Conservation (phyloP, 306 rosid genomes). For the Vachellia pachyceras region DNA sequence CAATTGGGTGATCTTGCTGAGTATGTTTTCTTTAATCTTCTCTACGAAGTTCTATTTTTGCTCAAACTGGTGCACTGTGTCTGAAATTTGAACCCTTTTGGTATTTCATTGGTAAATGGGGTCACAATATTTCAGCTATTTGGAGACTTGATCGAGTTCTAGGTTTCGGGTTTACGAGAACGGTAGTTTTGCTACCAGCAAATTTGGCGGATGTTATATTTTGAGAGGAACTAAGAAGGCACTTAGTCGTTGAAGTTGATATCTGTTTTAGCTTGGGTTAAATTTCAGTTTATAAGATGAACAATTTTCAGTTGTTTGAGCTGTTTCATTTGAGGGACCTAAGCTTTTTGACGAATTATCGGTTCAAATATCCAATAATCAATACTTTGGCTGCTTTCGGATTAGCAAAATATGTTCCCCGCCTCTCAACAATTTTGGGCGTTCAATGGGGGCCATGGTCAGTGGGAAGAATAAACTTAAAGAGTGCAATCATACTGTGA, state of each 20-base stretch:
- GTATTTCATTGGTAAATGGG: slow-evolving; percentile 37
- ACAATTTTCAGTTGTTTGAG: too few species aligned
- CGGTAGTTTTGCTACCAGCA: slow-evolving; percentile 33
- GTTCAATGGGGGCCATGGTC: slow-evolving; percentile 22
- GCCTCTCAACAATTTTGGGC: slow-evolving; percentile 19
- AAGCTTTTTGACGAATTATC: slow-evolving; percentile 22
- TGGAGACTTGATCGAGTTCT: slow-evolving; percentile 29
- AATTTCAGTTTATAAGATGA: too few species aligned
- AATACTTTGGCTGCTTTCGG: slow-evolving; percentile 34
- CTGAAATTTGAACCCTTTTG: not conserved
- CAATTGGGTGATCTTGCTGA: slow-evolving; percentile 99
- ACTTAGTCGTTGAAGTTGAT: too few species aligned
- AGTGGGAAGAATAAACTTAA: not conserved
- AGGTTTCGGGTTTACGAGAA: slow-evolving; percentile 33
- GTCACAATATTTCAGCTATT: slow-evolving; percentile 26
- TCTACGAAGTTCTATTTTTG: not conserved
- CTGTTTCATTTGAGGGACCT: slow-evolving; percentile 33
- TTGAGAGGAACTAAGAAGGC: not conserved
- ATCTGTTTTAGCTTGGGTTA: slow-evolving; percentile 39
- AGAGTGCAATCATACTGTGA: slow-evolving; percentile 2
- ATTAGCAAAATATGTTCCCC: slow-evolving; percentile 8
- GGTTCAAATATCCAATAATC: slow-evolving; percentile 23
- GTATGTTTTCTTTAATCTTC: slow-evolving; percentile 59
- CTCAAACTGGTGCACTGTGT: slow-evolving; percentile 25
- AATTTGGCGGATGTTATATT: slow-evolving; percentile 20